Evolutionary conservation across 1,284 basidiomycete species (phyloP).

Genomic region (Ceratobasidium sp.): DNA sequence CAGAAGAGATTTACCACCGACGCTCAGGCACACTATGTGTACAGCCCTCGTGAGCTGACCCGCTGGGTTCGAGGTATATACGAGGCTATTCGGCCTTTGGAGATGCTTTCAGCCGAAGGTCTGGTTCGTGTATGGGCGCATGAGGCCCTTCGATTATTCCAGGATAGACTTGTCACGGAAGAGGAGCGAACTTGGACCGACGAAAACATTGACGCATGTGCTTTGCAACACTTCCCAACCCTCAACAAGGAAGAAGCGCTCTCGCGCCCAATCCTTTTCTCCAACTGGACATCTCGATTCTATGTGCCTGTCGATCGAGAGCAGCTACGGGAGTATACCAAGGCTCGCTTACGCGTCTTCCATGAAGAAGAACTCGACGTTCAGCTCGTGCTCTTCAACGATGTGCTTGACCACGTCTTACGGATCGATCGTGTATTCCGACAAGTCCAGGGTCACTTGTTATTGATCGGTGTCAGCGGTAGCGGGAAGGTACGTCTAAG

Average conservation of each 20-base stretch:
- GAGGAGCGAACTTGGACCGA: slow-evolving; percentile 97
- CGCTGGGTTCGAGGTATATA: slow-evolving; percentile 98
- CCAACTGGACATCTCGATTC: slow-evolving; percentile 99
- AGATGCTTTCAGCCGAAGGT: slow-evolving; percentile 91
- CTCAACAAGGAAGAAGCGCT: slow-evolving; percentile 89
- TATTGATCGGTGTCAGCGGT: slow-evolving; percentile 97
- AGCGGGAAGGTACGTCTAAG: slow-evolving; percentile 86
- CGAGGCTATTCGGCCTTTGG: slow-evolving; percentile 93
- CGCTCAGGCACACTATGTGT: slow-evolving; percentile 97
- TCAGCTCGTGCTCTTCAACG: slow-evolving; percentile 98
- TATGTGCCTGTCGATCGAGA: slow-evolving; percentile 97
- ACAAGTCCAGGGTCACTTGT: slow-evolving; percentile 95
- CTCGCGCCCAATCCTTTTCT: slow-evolving; percentile 92
- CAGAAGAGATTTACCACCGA: slow-evolving; percentile 97
- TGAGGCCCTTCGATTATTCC: slow-evolving; percentile 96
- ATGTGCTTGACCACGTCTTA: slow-evolving; percentile 96
- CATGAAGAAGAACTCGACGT: slow-evolving; percentile 99
- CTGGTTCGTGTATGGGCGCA: slow-evolving; percentile 98
- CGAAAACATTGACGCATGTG: slow-evolving; percentile 87
- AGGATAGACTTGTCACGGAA: slow-evolving; percentile 94
- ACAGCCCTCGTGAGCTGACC: slow-evolving; percentile 98
- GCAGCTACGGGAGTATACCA: slow-evolving; percentile 93
- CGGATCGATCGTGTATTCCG: slow-evolving; percentile 99
- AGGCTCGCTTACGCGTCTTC: slow-evolving; percentile 94
- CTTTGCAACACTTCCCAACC: slow-evolving; percentile 91